Conservation (phyloP, 352 stramenopile species). For the Phytophthora foliorum region DNA sequence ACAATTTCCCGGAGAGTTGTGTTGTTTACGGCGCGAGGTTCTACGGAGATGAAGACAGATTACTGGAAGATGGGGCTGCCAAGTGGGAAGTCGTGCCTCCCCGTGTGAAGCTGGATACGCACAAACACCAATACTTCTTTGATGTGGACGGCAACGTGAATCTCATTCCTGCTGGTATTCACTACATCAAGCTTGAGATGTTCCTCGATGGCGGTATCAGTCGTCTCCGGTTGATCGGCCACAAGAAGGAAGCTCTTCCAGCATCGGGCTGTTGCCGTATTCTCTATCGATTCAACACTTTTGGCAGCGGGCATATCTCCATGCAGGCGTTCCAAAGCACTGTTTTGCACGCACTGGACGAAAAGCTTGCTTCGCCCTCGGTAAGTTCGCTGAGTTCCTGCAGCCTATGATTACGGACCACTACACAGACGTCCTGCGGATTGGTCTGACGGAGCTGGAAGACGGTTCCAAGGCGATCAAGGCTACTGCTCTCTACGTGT, state of each 20-base stretch:
- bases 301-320: constrained; percentile 34
- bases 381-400: constrained; percentile 98
- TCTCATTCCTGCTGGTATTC: constrained; percentile 73
- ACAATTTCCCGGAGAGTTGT: constrained; percentile 95
- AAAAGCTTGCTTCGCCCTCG: constrained; percentile 98
- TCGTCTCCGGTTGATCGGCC: constrained; percentile 87
- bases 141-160: constrained; percentile 66
- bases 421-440: constrained; percentile 96
- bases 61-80: constrained; percentile 45
- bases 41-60: constrained; percentile 31
- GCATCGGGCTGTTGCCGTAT: constrained; percentile 45
- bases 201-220: constrained; percentile 95
- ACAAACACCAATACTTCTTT: constrained; percentile 91
- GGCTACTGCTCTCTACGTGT: constrained; percentile 97
- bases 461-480: constrained; percentile 95
- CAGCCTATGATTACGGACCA: constrained; percentile 97
- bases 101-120: constrained; percentile 85
- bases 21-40: constrained; percentile 79
- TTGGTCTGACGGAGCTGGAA: constrained; percentile 96
- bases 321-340: constrained; percentile 21
- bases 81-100: constrained; percentile 90
- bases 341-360: constrained; percentile 23
- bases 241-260: constrained; percentile 54
- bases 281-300: constrained; percentile 54
- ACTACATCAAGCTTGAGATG: constrained; percentile 94